Evolutionary conservation across 2,329 filamentous ascomycete genomes (phyloP).

Genomic region (Xylaria sp.): DNA sequence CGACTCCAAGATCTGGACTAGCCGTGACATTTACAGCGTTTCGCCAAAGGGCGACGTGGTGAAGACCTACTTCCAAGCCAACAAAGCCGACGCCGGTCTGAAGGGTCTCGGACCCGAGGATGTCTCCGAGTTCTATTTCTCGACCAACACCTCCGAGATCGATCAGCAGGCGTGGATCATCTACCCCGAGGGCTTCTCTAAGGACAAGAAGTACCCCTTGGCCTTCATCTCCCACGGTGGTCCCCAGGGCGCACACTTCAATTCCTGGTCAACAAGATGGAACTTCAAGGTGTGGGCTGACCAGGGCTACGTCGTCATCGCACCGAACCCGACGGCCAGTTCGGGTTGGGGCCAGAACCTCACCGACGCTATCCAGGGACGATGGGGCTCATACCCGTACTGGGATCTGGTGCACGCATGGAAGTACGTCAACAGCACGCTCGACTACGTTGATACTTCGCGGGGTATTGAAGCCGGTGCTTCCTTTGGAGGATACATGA

Average conservation of each 20-base stretch:
- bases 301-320: slow-evolving; percentile 65
- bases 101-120: slow-evolving; percentile 47
- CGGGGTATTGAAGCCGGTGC: slow-evolving; percentile 63
- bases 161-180: slow-evolving; percentile 50
- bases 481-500: slow-evolving; percentile 67
- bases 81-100: slow-evolving; percentile 49
- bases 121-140: slow-evolving; percentile 51
- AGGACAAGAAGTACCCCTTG: slow-evolving; percentile 60
- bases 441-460: slow-evolving; percentile 61
- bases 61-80: slow-evolving; percentile 50
- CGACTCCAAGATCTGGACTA: slow-evolving; percentile 51
- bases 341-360: slow-evolving; percentile 64
- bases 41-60: slow-evolving; percentile 43
- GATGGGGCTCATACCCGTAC: slow-evolving; percentile 65
- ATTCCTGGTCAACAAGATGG: slow-evolving; percentile 64
- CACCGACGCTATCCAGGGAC: slow-evolving; percentile 60
- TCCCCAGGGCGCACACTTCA: slow-evolving; percentile 62
- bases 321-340: slow-evolving; percentile 64
- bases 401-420: slow-evolving; percentile 64
- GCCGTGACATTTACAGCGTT: slow-evolving; percentile 49
- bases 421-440: slow-evolving; percentile 60
- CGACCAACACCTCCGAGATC: slow-evolving; percentile 48
- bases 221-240: slow-evolving; percentile 65
- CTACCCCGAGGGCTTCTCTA: slow-evolving; percentile 48
- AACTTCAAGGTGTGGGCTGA: slow-evolving; percentile 66